Conservation (phyloP, 2,329 filamentous ascomycete genomes). For the Lasiodiplodia hormozganensis region DNA sequence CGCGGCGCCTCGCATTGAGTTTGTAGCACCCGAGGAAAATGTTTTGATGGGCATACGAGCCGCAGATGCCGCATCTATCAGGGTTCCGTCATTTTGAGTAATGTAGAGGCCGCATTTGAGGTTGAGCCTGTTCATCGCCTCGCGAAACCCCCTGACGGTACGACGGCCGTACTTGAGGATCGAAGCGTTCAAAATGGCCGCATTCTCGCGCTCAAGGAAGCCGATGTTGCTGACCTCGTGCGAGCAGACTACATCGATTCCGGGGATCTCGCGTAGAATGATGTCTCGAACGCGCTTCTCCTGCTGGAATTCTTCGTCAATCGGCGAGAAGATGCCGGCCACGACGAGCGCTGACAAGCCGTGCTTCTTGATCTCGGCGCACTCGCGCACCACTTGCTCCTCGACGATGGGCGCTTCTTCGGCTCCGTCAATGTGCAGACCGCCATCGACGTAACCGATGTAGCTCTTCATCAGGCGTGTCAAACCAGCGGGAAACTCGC, state of each 20-base stretch:
- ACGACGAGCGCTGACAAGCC: constrained; percentile 59
- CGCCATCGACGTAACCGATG: constrained; percentile 55
- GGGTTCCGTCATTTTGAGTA: constrained; percentile 60
- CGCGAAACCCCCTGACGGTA: constrained; percentile 55
- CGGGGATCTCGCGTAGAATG: constrained; percentile 54
- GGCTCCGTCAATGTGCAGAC: constrained; percentile 54
- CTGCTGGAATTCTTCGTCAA: constrained; percentile 61
- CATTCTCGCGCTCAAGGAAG: constrained; percentile 60
- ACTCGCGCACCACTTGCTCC: constrained; percentile 53
- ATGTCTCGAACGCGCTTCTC: constrained; percentile 59
- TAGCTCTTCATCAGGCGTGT: constrained; percentile 56
- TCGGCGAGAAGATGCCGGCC: constrained; percentile 64
- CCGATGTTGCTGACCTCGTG: constrained; percentile 59
- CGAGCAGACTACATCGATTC: constrained; percentile 59
- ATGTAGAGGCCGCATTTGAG: constrained; percentile 58
- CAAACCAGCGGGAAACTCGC: constrained; percentile 52
- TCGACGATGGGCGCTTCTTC: constrained; percentile 52
- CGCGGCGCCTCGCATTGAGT: constrained; percentile 60
- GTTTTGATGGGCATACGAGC: constrained; percentile 58
- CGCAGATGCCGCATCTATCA: constrained; percentile 56
- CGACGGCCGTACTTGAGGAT: constrained; percentile 55
- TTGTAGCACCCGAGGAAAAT: constrained; percentile 60
- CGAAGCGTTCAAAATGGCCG: constrained; percentile 58
- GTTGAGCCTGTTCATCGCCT: constrained; percentile 53
- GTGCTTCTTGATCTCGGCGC: constrained; percentile 52